phyloP scores from a whole-genome alignment of 1,139 yeast species.

The Blastobotrys persicus region DNA sequence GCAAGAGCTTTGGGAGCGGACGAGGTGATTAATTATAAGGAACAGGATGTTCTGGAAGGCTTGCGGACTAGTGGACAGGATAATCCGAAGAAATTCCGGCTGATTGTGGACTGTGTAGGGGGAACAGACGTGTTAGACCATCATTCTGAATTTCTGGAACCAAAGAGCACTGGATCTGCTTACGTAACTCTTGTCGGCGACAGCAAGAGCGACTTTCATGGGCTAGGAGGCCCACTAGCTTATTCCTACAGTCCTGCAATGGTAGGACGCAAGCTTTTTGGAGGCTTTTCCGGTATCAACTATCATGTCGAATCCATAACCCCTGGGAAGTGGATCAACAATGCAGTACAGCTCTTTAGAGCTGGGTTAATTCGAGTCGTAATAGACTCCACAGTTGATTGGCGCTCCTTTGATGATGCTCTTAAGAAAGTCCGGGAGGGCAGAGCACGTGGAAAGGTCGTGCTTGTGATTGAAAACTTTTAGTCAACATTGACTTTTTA shows the following conservation, averaged over 20 bases:
- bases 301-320: constrained; percentile 31
- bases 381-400: constrained; percentile 53
- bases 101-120: constrained; percentile 52
- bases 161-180: constrained; percentile 34
- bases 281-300: constrained; percentile 36
- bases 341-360: constrained; percentile 41
- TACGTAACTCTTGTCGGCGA: constrained; percentile 57
- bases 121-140: constrained; percentile 39
- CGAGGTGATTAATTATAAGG: constrained; percentile 50
- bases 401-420: constrained; percentile 52
- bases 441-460: constrained; percentile 62
- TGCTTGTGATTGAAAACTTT: constrained; percentile 33
- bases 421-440: constrained; percentile 46
- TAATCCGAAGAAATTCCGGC: constrained; percentile 38
- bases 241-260: constrained; percentile 30
- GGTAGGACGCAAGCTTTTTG: constrained; percentile 35
- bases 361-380: constrained; percentile 45
- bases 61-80: constrained; percentile 35
- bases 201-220: constrained; percentile 31
- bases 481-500: too few relatives aligned
- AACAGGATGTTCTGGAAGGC: constrained; percentile 33
- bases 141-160: constrained; percentile 35
- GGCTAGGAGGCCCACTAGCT: constrained; percentile 23
- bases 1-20: constrained; percentile 54
- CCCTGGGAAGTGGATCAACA: constrained; percentile 29